Percentiles rank a stretch among this genome's conserved stretches.
Evolutionary conservation across 768 basidiomycete species (phyloP).

Genomic region (Punctularia strigosozonata): DNA sequence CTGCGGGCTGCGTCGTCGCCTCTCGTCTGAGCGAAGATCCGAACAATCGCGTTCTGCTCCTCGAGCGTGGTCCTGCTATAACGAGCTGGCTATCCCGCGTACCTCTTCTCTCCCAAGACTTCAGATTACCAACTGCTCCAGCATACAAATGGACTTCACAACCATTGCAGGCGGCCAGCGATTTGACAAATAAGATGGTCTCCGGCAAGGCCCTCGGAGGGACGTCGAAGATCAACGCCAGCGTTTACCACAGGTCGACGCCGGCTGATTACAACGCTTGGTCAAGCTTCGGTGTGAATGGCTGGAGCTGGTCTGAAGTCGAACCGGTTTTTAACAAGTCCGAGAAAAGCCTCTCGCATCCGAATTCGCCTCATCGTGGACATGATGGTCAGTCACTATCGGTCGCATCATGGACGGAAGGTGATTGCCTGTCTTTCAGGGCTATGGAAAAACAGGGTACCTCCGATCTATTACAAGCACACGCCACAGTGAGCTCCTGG

Average conservation of each 20-base stretch:
- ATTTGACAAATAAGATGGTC: no score
- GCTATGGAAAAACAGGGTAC: background rate
- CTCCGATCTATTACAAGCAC: background rate
- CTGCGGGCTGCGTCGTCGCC: slow-evolving; percentile 35
- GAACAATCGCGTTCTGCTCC: slow-evolving; percentile 23
- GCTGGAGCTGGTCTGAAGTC: background rate
- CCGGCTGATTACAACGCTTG: background rate
- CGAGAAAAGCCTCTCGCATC: background rate
- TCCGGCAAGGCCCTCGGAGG: background rate
- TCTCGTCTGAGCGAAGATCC: slow-evolving; percentile 29
- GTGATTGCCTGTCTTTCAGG: no score
- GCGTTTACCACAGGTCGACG: background rate
- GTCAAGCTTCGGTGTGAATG: background rate
- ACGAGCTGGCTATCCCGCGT: background rate
- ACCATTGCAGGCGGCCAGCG: no score
- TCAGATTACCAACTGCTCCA: no score
- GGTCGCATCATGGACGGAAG: no score
- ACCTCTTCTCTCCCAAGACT: background rate
- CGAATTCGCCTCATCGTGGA: background rate
- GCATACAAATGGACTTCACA: no score
- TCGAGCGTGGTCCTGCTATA: slow-evolving; percentile 13
- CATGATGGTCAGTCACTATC: no score
- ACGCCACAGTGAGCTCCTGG: background rate
- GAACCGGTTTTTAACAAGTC: background rate
- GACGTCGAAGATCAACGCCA: background rate